Evolutionary conservation across 768 basidiomycete genomes (phyloP), one percentile per base, ranked within the genome.

Genomic region (Rhodotorula kratochvilovae): DNA sequence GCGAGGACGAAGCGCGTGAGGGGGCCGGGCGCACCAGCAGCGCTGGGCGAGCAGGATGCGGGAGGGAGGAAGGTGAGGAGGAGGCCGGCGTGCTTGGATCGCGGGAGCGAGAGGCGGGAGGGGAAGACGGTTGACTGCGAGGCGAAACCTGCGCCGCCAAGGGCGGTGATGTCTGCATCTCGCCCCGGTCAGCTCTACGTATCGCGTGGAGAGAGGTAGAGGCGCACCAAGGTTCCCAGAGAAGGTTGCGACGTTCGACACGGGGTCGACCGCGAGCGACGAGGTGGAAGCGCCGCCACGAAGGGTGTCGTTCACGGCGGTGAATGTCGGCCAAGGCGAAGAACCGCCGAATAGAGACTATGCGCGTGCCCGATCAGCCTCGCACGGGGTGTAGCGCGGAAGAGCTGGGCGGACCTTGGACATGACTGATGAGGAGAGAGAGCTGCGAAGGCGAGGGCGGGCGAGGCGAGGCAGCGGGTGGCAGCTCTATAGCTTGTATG

Each of bases 131-230:
- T 61, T 5, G 69, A 61, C 50, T 75, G 77, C 17, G 75, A 76
- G 23, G 77, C 77, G 67, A 77, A 77, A 6, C 77, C 77, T 12
- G 77, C 77, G n/a, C 77, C 77, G 27, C 75, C 77, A 42, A 77
- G 61, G 15, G 77, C 62, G 29, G 63, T 61, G 51, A 70, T 76
- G 61, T 77, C 77, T 75, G 64, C n/a, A 27, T 13, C n/a, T 27
- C 13, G n/a, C n/a, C 6, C 11, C 27, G 7, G 27, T 27, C 25
- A n/a, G 50, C 19, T 48, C 46, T 4, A 21, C 7, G 7, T 48
- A 4, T 48, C n/a, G n/a, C n/a, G 19, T 25, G 19, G 2, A 23
- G 33, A 29, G 4, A 27, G 39, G 39, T 13, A 39, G 35, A 46
- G 25, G 29, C 54, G 39, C 57, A 70, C 69, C 69, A 25, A 67